A percentile compares a stretch with the other conserved stretches of the same genome.
phyloP scores from a whole-genome alignment of 2,329 filamentous ascomycete species.

The Phyllachora maydis region DNA sequence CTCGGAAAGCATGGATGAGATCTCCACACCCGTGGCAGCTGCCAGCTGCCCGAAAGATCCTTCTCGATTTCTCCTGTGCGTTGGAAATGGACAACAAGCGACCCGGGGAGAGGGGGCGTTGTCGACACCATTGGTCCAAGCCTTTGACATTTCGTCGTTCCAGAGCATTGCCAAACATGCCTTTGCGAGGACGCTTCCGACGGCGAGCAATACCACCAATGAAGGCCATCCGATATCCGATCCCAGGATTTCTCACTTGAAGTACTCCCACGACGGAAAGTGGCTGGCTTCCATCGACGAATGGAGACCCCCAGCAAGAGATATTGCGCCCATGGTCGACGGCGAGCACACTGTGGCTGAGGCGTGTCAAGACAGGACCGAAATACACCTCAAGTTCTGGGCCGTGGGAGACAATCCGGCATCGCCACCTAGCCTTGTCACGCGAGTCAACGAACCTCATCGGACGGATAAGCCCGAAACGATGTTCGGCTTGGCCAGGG shows the following conservation, averaged over 20 bases:
- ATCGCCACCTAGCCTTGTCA: slow-evolving; percentile 60
- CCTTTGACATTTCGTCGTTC: slow-evolving; percentile 64
- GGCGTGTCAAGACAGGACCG: slow-evolving; percentile 32
- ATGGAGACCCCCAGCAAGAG: slow-evolving; percentile 57
- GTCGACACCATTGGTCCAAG: slow-evolving; percentile 48
- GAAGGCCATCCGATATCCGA: slow-evolving; percentile 53
- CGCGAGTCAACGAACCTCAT: slow-evolving; percentile 72
- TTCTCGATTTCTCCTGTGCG: slow-evolving; percentile 46
- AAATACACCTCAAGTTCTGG: slow-evolving; percentile 88
- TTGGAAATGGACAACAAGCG: slow-evolving; percentile 38
- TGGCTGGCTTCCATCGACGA: slow-evolving; percentile 89
- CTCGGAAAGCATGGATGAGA: slow-evolving; percentile 23
- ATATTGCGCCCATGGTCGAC: slow-evolving; percentile 36
- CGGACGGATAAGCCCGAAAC: slow-evolving; percentile 28
- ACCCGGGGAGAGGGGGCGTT: slow-evolving; percentile 25
- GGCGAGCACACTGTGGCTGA: slow-evolving; percentile 15
- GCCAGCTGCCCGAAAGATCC: slow-evolving; percentile 39
- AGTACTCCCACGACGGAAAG: slow-evolving; percentile 58
- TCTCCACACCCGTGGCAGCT: slow-evolving; percentile 32
- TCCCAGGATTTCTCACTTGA: slow-evolving; percentile 55
- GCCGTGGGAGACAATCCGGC: slow-evolving; percentile 33
- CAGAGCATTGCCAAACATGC: slow-evolving; percentile 73
- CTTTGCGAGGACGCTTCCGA: slow-evolving; percentile 70
- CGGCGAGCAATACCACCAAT: slow-evolving; percentile 55
- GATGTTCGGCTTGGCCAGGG: slow-evolving; percentile 53